Base-by-base conservation (phyloP, 2,329 filamentous ascomycete genomes). In the Aureobasidium vineae region DNA sequence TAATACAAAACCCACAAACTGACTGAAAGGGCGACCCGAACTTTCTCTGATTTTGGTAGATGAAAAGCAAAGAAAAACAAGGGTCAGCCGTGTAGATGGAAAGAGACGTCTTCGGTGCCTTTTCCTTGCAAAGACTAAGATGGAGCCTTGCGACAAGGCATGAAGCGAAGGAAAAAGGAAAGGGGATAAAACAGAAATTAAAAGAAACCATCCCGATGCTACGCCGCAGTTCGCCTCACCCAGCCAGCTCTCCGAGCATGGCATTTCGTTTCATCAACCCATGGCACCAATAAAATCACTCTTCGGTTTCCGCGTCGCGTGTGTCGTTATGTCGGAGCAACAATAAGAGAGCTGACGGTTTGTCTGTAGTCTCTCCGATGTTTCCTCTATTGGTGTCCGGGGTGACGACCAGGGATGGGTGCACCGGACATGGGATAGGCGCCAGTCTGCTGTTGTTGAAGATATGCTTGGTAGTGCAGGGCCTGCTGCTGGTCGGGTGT, bases 401-500 rank as follows among this genome's bases (percentile, higher is more conserved):
- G 36, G 59, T 67, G 66, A 59, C 66, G 66, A 26, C 66, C 66
- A 43, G 66, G 64, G 47, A 69, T 69, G 21, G 69, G 43, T 70
- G 75, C 73, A 16, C 74, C 73, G 23, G 75, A 73, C 73, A 77
- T 77, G 16, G 75, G 75, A 63, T 77, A 77, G 47, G 73, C 74
- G 64, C 73, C 73, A 64, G 74, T 72, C 66, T 76, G 74, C 28
- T 73, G 75, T 68, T 76, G 74, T 43, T 77, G 76, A 28, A 78
- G 69, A 66, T 78, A 78, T 40, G 75, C 74, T 68, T 78, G 76
- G 65, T 78, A 78, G 63, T 77, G 76, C 47, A 78, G 67, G 3
- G 75, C 75, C 66, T 77, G 75, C 69, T 78, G 75, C 70, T 77
- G 75, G 45, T 78, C 75, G 54, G 75, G 72, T 36, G 75, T 77